These are phyloP conservation scores for Lentinula boryana DNA, from an alignment of 768 basidiomycete genomes.

Conservation along the genomic window DNA sequence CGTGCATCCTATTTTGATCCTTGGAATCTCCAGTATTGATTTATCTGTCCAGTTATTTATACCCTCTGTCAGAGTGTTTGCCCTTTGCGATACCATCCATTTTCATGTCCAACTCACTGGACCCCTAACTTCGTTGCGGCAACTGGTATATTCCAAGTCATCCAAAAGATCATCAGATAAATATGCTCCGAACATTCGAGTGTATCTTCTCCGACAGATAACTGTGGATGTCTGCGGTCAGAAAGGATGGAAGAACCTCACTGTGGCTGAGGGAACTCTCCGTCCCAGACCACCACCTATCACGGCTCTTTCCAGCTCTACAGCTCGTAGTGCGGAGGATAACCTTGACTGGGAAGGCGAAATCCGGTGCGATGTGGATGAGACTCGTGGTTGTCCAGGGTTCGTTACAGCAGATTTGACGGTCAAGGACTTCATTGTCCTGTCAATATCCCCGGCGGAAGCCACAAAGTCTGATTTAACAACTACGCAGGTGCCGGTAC, in stretches of 20 bases:
- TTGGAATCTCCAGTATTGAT: background rate
- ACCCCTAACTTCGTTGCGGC: slow-evolving; percentile 34
- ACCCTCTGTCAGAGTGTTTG: slow-evolving; percentile 49
- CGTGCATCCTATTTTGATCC: background rate
- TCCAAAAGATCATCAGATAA: background rate
- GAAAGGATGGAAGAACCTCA: slow-evolving; percentile 30
- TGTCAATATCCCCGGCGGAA: background rate
- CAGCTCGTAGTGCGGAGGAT: slow-evolving; percentile 21
- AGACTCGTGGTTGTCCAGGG: slow-evolving; percentile 28
- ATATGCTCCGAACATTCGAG: slow-evolving; percentile 29
- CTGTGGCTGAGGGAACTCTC: slow-evolving; percentile 45
- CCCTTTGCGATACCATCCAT: slow-evolving; percentile 50
- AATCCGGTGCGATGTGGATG: slow-evolving; percentile 29
- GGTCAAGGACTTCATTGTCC: slow-evolving; percentile 18
- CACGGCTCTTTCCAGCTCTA: slow-evolving; percentile 15
- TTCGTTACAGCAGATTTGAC: slow-evolving; percentile 39
- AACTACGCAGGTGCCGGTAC: background rate
- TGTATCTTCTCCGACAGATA: slow-evolving; percentile 49
- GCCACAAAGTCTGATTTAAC: background rate
- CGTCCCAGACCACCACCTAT: slow-evolving; percentile 35
- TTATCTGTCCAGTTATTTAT: slow-evolving; percentile 47
- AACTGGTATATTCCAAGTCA: slow-evolving; percentile 30
- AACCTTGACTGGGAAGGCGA: slow-evolving; percentile 62
- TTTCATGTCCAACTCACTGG: slow-evolving; percentile 61
- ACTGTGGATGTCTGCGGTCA: slow-evolving; percentile 26